A percentile compares a stretch with the other conserved stretches of the same genome.
Conservation (phyloP, 805 yeast species). For the Myxozyma nipponensis region DNA sequence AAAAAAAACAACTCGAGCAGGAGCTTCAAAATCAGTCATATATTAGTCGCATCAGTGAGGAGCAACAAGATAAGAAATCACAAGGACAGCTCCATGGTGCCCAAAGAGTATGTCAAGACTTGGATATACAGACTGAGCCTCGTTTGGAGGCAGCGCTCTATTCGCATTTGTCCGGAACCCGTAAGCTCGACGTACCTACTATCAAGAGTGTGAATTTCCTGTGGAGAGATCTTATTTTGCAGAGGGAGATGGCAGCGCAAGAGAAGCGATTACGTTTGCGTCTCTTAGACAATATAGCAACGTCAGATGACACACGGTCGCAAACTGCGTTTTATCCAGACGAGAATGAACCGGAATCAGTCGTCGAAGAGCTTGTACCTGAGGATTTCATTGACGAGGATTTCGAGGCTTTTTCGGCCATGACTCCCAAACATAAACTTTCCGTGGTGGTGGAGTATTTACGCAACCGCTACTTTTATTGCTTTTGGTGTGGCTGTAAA, state of each 20-base stretch:
- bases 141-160: constrained; percentile 12
- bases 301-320: constrained; percentile 1
- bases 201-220: constrained; percentile 13
- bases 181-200: constrained; percentile 2
- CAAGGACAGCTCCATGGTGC: constrained; percentile 21
- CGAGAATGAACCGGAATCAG: background rate
- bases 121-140: constrained; percentile 15
- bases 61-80: constrained; percentile 21
- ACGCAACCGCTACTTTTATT: constrained; percentile 43
- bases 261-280: constrained; percentile 7
- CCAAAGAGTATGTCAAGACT: constrained; percentile 23
- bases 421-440: constrained; percentile 35
- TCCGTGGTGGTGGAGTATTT: constrained; percentile 40
- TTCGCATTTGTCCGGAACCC: background rate
- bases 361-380: constrained; percentile 6
- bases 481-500: constrained; percentile 49
- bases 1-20: constrained; percentile 7
- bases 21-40: constrained; percentile 2
- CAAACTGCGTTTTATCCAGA: background rate
- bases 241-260: background rate
- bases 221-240: constrained; percentile 22
- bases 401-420: constrained; percentile 34
- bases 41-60: constrained; percentile 3
- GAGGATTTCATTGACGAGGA: constrained; percentile 31
- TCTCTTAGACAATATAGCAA: constrained; percentile 14